Base-by-base conservation (phyloP, 306 rosid species). In the Gastrolobium bilobum region DNA sequence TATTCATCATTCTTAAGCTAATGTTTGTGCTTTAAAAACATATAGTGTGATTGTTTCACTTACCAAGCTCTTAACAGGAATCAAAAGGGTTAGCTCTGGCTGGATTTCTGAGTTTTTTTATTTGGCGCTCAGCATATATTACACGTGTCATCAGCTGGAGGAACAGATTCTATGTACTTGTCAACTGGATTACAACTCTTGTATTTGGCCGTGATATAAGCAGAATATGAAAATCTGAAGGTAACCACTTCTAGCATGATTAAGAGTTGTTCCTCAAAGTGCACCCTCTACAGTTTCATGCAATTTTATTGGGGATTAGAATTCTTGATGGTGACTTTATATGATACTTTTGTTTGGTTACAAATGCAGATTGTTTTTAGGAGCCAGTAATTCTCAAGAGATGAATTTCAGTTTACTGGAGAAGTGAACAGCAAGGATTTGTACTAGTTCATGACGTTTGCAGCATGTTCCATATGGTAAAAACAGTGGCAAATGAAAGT, bases 81-180 rank as follows among this genome's bases (percentile, higher is more conserved):
- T 84, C 38, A 26, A 91, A 87, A 76, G 98, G 98, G 10, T 14
- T 93, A 48, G 79, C 98, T 33, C 46, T 91, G 14, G 97, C 98
- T 30, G 98, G 97, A 67, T 76, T 89, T 61, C 0, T 42, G 4
- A 93, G 98, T 78, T 93, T 91, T 88, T 89, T 93, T 47, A 85
- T 91, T 67, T 91, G 98, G 97, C 93, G 91, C 73, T 91, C 94
- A 0, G 93, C 98, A 0, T 93, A 93, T 68, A 85, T 94, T 15
- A 92, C 99, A 0, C 97, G 98, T 1, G 97, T 95, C 33, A 7
- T 95, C 37, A 95, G 99, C 90, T 92, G 99, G 99, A 91, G 98
- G 84, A 95, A 95, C 86, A 82, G 97, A 82, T 88, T 95, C 73
- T 95, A 95, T 69, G 98, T 91, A 47, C 89, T 92, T 5, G 72